phyloP scores from a whole-genome alignment of 2,329 filamentous ascomycete genomes.

The Nemania abortiva region DNA sequence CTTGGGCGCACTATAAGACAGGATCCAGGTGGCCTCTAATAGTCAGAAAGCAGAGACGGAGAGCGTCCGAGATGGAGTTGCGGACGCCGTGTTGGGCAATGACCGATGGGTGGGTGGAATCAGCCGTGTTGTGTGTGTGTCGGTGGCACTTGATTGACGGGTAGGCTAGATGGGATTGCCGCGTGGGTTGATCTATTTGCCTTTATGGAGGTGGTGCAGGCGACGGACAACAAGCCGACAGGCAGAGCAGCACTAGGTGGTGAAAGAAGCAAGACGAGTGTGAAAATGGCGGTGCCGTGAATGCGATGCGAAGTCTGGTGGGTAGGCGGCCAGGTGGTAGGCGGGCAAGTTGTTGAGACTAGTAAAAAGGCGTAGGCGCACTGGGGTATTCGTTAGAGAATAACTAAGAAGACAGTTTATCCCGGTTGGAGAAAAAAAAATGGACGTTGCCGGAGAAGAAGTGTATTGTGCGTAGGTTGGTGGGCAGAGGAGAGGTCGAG shows the following conservation, averaged over 20 bases:
- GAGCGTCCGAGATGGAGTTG: constrained; percentile 42
- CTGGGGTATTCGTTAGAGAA: constrained; percentile 38
- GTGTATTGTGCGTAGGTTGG: constrained; percentile 36
- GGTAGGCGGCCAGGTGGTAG: constrained; percentile 31
- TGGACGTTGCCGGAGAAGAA: constrained; percentile 36
- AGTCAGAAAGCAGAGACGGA: constrained; percentile 47
- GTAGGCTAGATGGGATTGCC: constrained; percentile 31
- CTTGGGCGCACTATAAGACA: constrained; percentile 45
- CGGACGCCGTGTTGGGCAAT: constrained; percentile 51
- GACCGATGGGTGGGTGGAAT: constrained; percentile 39
- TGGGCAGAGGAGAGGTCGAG: constrained; percentile 46
- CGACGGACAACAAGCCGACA: constrained; percentile 23
- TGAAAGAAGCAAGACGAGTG: constrained; percentile 18
- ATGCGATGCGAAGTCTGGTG: constrained; percentile 32
- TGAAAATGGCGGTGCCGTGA: constrained; percentile 30
- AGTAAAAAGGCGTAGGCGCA: constrained; percentile 36
- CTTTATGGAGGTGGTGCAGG: constrained; percentile 35
- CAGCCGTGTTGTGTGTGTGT: constrained; percentile 35
- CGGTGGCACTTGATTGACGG: constrained; percentile 40
- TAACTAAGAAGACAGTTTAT: constrained; percentile 27
- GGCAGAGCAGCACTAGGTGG: constrained; percentile 25
- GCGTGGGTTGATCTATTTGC: constrained; percentile 33
- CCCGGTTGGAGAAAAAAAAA: constrained; percentile 24
- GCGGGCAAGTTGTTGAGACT: constrained; percentile 21
- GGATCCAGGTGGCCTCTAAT: constrained; percentile 43